Conservation (phyloP, 345 rosid species). For the Ailanthus altissimus region DNA sequence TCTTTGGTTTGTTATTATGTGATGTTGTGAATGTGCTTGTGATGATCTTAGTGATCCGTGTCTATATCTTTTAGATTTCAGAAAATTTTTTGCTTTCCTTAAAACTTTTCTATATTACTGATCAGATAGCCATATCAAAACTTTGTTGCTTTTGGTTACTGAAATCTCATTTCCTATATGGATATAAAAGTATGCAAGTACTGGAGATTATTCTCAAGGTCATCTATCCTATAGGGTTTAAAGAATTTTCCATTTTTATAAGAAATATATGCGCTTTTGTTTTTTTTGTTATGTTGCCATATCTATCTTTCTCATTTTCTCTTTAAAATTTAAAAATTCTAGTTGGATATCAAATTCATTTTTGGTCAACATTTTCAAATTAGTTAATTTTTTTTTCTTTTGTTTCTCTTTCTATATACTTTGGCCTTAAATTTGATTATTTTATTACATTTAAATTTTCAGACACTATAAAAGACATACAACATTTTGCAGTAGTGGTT, state of each 20-base stretch:
- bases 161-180: neutral
- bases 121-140: neutral
- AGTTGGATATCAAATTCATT: neutral
- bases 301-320: neutral
- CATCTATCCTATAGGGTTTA: neutral
- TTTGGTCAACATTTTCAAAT: neutral
- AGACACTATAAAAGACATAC: neutral
- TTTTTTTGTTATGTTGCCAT: neutral
- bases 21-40: constrained; percentile 6
- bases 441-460: neutral
- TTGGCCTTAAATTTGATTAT: neutral
- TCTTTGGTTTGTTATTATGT: constrained; percentile 15
- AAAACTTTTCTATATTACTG: neutral
- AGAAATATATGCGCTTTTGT: neutral
- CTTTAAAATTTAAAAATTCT: neutral
- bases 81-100: neutral
- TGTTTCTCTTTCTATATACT: neutral
- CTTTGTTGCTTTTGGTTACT: neutral
- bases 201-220: neutral
- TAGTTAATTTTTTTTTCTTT: neutral
- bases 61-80: neutral
- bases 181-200: neutral
- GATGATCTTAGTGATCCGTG: neutral
- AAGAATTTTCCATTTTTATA: neutral
- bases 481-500: neutral